These are phyloP conservation scores for Cenchrus purpureus DNA, from an alignment of 176 grass and related monocot genomes.

Conservation along the genomic window DNA sequence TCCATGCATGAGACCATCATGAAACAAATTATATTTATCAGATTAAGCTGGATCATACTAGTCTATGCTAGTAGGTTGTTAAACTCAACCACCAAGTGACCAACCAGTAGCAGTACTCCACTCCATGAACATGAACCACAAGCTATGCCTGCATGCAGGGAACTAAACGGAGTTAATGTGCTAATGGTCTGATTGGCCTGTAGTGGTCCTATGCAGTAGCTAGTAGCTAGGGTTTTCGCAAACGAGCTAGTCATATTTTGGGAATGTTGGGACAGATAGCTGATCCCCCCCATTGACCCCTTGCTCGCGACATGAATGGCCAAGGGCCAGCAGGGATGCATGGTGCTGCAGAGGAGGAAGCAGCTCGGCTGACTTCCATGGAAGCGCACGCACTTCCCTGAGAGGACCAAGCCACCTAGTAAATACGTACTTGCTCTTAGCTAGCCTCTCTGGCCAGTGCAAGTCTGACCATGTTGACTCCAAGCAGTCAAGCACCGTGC, in stretches of 20 bases:
- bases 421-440: too few relatives aligned
- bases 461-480: too few relatives aligned
- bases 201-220: not conserved
- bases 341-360: not conserved
- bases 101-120: too few relatives aligned
- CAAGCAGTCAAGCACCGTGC: too few relatives aligned
- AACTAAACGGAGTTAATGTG: not conserved
- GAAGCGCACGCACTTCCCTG: constrained; percentile 24
- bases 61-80: too few relatives aligned
- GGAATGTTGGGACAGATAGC: constrained; percentile 30
- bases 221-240: constrained; percentile 21
- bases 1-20: too few relatives aligned
- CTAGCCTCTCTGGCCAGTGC: too few relatives aligned
- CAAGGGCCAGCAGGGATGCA: not conserved
- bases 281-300: not conserved
- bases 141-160: too few relatives aligned
- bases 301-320: not conserved
- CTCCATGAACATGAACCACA: too few relatives aligned
- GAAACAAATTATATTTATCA: too few relatives aligned
- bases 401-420: not conserved
- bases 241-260: constrained; percentile 33
- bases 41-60: too few relatives aligned
- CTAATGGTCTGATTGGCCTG: constrained; percentile 11
- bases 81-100: too few relatives aligned
- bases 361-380: constrained; percentile 15